Percentiles rank a stretch among this genome's conserved stretches.
phyloP scores from a whole-genome alignment of 2,329 filamentous ascomycete genomes.

The Colletotrichum higginsianum region DNA sequence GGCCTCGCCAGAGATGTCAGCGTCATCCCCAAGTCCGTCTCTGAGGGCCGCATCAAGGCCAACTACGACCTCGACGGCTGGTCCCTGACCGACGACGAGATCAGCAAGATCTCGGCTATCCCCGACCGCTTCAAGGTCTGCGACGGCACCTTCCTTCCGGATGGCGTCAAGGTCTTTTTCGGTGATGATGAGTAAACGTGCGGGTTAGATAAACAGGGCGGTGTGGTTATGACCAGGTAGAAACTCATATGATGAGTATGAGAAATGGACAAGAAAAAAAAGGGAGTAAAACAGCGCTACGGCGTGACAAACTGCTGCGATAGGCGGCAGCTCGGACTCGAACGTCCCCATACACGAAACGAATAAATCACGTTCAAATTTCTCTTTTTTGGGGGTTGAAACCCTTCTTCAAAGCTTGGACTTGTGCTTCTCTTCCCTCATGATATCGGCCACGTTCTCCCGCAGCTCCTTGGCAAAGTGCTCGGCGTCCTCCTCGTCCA shows the following conservation, averaged over 20 bases:
- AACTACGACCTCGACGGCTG: conserved; percentile 85
- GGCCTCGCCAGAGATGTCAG: conserved; percentile 85
- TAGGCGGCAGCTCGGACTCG: conserved; percentile 5
- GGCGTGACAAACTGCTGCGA: conserved; percentile 18
- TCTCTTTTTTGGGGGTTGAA: not conserved
- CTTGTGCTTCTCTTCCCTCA: conserved; percentile 51
- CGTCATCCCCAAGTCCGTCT: conserved; percentile 90
- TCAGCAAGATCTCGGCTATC: conserved; percentile 77
- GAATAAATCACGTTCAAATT: conserved; percentile 29
- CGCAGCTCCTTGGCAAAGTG: conserved; percentile 71
- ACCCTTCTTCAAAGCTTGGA: conserved; percentile 54
- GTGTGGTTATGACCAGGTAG: conserved; percentile 17
- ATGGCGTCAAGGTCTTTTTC: conserved; percentile 80
- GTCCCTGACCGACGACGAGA: conserved; percentile 80
- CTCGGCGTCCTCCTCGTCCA: conserved; percentile 82
- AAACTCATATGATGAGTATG: conserved; percentile 35
- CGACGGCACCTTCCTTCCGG: conserved; percentile 79
- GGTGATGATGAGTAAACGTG: conserved; percentile 80
- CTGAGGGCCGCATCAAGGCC: conserved; percentile 77
- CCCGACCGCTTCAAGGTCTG: conserved; percentile 88
- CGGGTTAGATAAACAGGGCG: not conserved
- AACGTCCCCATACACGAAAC: conserved; percentile 34
- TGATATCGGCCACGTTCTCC: conserved; percentile 62
- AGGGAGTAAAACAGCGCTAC: conserved; percentile 23
- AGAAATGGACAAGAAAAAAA: conserved; percentile 15